These are phyloP conservation scores for Lachnellula willkommii DNA, from an alignment of 2,329 filamentous ascomycete species.

Conservation along the genomic window DNA sequence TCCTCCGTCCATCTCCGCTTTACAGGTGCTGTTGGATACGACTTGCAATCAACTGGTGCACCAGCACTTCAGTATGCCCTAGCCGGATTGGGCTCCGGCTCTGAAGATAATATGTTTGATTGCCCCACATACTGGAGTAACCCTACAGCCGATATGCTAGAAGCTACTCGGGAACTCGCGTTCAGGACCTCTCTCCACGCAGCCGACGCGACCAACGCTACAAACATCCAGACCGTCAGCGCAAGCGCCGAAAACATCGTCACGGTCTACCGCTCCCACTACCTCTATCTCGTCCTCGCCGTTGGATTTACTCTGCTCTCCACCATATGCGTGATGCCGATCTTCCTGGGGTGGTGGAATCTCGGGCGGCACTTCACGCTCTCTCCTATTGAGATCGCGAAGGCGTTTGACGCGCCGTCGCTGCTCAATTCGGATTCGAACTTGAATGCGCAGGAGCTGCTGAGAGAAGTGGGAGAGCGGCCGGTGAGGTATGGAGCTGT, in stretches of 20 bases:
- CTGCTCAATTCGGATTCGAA: not conserved
- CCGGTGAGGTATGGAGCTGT: not conserved
- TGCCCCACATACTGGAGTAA: slow-evolving; percentile 10
- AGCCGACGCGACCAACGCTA: not conserved
- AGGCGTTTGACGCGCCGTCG: slow-evolving; percentile 14
- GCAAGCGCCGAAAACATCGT: not conserved
- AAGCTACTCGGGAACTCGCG: slow-evolving; percentile 4
- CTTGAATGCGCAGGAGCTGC: not conserved
- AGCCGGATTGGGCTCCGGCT: not conserved
- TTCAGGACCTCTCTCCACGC: slow-evolving; percentile 7
- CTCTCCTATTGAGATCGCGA: slow-evolving; percentile 13
- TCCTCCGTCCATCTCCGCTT: not conserved
- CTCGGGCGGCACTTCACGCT: slow-evolving; percentile 6
- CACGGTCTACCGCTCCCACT: slow-evolving; percentile 1
- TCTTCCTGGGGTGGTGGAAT: slow-evolving; percentile 13
- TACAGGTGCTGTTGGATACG: not conserved
- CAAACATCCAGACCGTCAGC: not conserved
- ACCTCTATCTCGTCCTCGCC: not conserved
- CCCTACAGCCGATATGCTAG: slow-evolving; percentile 12
- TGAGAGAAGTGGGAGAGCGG: not conserved
- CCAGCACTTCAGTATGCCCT: not conserved
- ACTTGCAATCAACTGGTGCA: not conserved
- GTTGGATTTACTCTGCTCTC: not conserved
- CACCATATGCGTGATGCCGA: not conserved
- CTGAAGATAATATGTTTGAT: not conserved